phyloP scores from a whole-genome alignment of 306 rosid genomes.

The Sindora glabra region DNA sequence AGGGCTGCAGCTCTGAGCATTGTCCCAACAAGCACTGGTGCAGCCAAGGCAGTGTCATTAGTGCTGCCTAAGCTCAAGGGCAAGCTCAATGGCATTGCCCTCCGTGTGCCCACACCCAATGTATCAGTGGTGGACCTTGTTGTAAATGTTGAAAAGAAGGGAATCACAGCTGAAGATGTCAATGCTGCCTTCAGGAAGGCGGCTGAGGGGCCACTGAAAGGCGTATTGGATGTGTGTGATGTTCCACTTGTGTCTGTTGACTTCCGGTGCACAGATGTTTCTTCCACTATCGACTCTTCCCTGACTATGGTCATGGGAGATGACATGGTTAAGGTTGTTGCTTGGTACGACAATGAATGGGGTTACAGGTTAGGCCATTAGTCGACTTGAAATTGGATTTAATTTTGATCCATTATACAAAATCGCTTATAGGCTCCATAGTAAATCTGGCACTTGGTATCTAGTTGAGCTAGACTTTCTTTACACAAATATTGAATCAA shows the following conservation, averaged over 20 bases:
- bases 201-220: slow-evolving; percentile 77
- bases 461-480: no score
- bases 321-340: slow-evolving; percentile 98
- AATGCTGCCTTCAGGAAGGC: slow-evolving; percentile 90
- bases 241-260: slow-evolving; percentile 89
- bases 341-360: slow-evolving; percentile 99
- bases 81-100: slow-evolving; percentile 93
- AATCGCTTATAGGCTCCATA: no score
- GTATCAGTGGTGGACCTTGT: slow-evolving; percentile 96
- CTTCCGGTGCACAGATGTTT: slow-evolving; percentile 85
- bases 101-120: slow-evolving; percentile 94
- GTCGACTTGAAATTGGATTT: no score
- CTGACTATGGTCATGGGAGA: slow-evolving; percentile 99
- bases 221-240: slow-evolving; percentile 89
- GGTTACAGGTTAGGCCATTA: slow-evolving; percentile 77
- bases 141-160: slow-evolving; percentile 79
- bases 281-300: slow-evolving; percentile 89
- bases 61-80: slow-evolving; percentile 94
- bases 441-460: no score
- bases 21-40: slow-evolving; percentile 98
- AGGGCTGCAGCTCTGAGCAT: slow-evolving; percentile 97
- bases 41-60: slow-evolving; percentile 94
- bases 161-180: slow-evolving; percentile 84
- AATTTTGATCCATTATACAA: no score
- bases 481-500: no score